Evolutionary conservation across 768 basidiomycete species (phyloP).

Genomic region (Russula sp.): DNA sequence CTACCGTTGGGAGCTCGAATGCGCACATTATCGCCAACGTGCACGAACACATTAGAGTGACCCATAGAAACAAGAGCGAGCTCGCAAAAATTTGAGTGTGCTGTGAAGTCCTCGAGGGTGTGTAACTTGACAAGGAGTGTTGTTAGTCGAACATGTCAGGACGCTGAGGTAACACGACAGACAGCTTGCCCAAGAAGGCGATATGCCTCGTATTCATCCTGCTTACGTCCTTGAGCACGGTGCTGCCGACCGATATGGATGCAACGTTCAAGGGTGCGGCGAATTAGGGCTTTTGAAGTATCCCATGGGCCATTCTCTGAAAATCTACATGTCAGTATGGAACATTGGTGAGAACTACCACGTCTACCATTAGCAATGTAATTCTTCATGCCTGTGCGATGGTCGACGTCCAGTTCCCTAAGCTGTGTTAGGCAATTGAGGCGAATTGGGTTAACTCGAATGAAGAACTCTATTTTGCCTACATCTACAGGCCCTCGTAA

Average conservation of each 20-base stretch:
- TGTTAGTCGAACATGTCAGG: background rate
- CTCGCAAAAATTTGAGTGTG: slow-evolving; percentile 90
- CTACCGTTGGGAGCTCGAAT: slow-evolving; percentile 69
- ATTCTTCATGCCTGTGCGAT: slow-evolving; percentile 87
- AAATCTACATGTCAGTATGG: background rate
- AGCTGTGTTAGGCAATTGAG: slow-evolving; percentile 37
- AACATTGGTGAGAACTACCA: background rate
- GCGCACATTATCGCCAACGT: slow-evolving; percentile 76
- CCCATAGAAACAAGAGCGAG: slow-evolving; percentile 70
- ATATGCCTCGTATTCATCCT: slow-evolving; percentile 73
- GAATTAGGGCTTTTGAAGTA: slow-evolving; percentile 72
- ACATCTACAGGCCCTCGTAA: slow-evolving; percentile 81
- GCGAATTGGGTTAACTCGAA: background rate
- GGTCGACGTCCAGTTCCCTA: slow-evolving; percentile 78
- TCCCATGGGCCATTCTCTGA: slow-evolving; percentile 75
- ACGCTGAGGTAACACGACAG: background rate
- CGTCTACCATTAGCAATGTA: slow-evolving; percentile 20
- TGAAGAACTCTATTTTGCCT: slow-evolving; percentile 12
- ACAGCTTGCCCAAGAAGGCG: slow-evolving; percentile 69
- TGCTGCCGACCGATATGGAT: slow-evolving; percentile 70
- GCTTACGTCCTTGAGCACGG: slow-evolving; percentile 47
- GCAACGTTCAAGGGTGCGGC: slow-evolving; percentile 67
- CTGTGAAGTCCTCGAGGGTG: slow-evolving; percentile 80
- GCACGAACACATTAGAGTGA: slow-evolving; percentile 68
- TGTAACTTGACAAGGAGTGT: slow-evolving; percentile 44